These are phyloP conservation scores for Ilex paraguariensis DNA, from an alignment of 305 asterid genomes.

Conservation along the genomic window DNA sequence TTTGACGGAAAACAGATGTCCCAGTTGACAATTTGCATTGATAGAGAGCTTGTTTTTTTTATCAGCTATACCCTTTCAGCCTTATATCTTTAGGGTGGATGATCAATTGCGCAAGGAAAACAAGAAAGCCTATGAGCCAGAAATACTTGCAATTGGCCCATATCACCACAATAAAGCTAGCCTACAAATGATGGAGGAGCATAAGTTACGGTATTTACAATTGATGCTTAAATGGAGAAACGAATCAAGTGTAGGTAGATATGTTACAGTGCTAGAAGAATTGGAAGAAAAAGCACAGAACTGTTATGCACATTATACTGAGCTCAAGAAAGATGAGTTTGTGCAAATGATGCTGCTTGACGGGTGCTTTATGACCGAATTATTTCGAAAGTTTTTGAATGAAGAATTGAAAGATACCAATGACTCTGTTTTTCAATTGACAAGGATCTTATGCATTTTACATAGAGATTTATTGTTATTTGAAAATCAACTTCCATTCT, in stretches of 20 bases:
- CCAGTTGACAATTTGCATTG: too few relatives aligned
- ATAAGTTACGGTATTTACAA: slow-evolving; percentile 16
- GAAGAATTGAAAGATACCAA: neutral
- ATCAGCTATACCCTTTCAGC: too few relatives aligned
- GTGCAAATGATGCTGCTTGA: slow-evolving; percentile 25
- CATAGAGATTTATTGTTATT: too few relatives aligned
- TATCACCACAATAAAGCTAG: slow-evolving; percentile 16
- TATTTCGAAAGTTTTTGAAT: slow-evolving; percentile 9
- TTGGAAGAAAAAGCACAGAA: slow-evolving; percentile 14
- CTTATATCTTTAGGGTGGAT: too few relatives aligned
- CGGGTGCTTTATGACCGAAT: slow-evolving; percentile 22
- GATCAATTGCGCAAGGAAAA: too few relatives aligned
- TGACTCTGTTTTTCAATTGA: slow-evolving; percentile 15
- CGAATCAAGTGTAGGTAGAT: neutral
- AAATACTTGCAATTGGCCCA: slow-evolving; percentile 26
- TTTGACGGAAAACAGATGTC: too few relatives aligned
- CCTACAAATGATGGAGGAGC: slow-evolving; percentile 19
- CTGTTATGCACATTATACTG: slow-evolving; percentile 16
- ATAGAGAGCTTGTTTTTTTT: too few relatives aligned
- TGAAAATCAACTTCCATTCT: too few relatives aligned
- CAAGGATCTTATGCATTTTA: neutral
- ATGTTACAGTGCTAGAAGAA: slow-evolving; percentile 3
- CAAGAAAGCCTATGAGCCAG: slow-evolving; percentile 13
- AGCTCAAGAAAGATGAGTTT: slow-evolving; percentile 5
- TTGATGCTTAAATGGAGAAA: slow-evolving; percentile 9